These are phyloP conservation scores for Podila clonocystis DNA, from an alignment of 192 early-diverging fungal species.

Conservation along the genomic window DNA sequence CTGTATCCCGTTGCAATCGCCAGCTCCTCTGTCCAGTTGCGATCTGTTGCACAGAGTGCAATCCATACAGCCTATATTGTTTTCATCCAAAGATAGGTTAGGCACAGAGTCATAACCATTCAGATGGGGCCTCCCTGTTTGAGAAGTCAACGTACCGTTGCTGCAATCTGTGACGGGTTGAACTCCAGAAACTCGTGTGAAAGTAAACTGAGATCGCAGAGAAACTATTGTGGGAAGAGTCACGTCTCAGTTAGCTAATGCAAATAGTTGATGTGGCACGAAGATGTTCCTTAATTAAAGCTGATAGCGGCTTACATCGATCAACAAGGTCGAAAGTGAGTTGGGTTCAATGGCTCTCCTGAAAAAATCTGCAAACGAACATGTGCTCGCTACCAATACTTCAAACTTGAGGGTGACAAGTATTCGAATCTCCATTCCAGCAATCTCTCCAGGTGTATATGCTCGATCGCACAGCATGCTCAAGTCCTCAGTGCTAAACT, in stretches of 20 bases:
- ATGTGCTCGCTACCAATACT: slow-evolving; percentile 34
- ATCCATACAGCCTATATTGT: slow-evolving; percentile 26
- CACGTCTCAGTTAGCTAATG: too few relatives aligned
- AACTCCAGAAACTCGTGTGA: slow-evolving; percentile 28
- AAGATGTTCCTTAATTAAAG: too few relatives aligned
- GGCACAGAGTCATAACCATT: too few relatives aligned
- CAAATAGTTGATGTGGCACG: too few relatives aligned
- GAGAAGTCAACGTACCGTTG: slow-evolving; percentile 15
- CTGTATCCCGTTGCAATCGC: slow-evolving; percentile 37
- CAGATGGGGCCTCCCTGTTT: too few relatives aligned
- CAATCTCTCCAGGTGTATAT: slow-evolving; percentile 20
- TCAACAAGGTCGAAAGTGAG: not conserved
- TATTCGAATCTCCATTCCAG: slow-evolving; percentile 25
- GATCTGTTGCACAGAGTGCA: slow-evolving; percentile 15
- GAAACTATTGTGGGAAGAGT: slow-evolving; percentile 10
- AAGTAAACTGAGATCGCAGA: slow-evolving; percentile 36
- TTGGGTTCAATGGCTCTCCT: slow-evolving; percentile 18
- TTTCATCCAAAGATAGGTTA: too few relatives aligned
- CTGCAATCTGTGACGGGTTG: slow-evolving; percentile 32
- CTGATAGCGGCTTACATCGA: slow-evolving; percentile 27
- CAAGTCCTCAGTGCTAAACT: slow-evolving; percentile 9
- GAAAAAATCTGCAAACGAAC: slow-evolving; percentile 32
- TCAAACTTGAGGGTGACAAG: slow-evolving; percentile 39
- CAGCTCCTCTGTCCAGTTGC: slow-evolving; percentile 32
- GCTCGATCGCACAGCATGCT: slow-evolving; percentile 12